Base-by-base conservation (phyloP, 805 yeast genomes). In the Spathaspora sp. region DNA sequence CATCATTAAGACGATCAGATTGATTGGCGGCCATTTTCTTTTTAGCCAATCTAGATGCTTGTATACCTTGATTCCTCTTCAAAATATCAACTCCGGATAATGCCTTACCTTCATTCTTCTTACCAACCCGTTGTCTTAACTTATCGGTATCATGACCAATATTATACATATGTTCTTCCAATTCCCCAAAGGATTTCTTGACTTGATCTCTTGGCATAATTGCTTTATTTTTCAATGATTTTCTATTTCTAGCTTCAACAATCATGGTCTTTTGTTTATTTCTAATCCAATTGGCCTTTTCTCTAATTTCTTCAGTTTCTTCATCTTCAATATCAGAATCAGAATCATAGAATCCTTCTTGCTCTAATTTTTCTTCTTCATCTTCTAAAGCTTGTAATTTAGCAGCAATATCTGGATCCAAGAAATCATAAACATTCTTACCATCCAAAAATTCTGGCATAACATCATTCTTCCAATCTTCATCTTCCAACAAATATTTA, bases 401-500 rank as follows among this genome's bases (percentile, higher is more conserved):
- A 58, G 89, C 87, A 47, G 91, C 87, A 66, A 94, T 94, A 60
- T 94, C 99, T 43, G 97, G 90, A 65, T 94, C 99, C 69, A 94
- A 80, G 86, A 88, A 94, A 73, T 94, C 99, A 73, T 91, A 93
- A 52, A 94, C 97, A 67, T 94, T 94, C 76, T 84, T 87, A 73
- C 99, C 99, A 65, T 94, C 91, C 67, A 94, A 76, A 50, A 94
- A 80, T 77, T 94, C 99, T 26, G 99, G 99, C 90, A 94, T 90
- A 56, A 87, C 80, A 71, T 94, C 99, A 59, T 90, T 83, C 80
- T 93, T 93, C 99, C 99, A 94, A 57, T 89, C 96, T 49, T 93
- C 98, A 67, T 94, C 93, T 60, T 93, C 99, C 60, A 94, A 78
- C 55, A 94, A 60, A 72, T 96, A 94, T 64, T 86, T 87, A 66